Evolutionary conservation across 2,329 filamentous ascomycete species (phyloP).

Genomic region (Nectriaceae sp.): DNA sequence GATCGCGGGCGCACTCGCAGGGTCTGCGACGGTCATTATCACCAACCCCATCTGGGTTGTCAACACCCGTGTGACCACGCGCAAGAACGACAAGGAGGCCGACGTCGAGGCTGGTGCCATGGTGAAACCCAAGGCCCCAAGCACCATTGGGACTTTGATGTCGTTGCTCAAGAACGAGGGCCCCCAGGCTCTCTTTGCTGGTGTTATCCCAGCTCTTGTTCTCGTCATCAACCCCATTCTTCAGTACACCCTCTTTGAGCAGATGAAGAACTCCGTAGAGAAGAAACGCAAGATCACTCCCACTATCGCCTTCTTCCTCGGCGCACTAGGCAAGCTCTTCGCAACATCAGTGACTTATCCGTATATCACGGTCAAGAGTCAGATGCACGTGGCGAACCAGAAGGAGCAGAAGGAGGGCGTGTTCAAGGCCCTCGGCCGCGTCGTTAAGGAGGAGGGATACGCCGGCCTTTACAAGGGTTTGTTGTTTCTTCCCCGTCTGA

Average conservation of each 20-base stretch:
- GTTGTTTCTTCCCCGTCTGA: conserved; percentile 26
- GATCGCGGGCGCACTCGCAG: conserved; percentile 91
- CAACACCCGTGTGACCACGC: conserved; percentile 97
- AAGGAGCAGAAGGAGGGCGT: conserved; percentile 80
- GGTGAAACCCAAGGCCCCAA: conserved; percentile 55
- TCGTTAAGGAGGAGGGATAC: conserved; percentile 89
- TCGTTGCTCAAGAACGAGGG: conserved; percentile 83
- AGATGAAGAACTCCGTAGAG: conserved; percentile 91
- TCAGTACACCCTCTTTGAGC: conserved; percentile 98
- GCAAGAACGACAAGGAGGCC: conserved; percentile 60
- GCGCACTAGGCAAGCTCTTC: conserved; percentile 90
- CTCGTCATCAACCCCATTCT: conserved; percentile 97
- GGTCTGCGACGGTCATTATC: conserved; percentile 89
- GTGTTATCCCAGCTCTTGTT: conserved; percentile 88
- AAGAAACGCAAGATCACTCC: conserved; percentile 74
- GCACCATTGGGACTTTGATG: conserved; percentile 80
- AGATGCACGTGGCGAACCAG: conserved; percentile 87
- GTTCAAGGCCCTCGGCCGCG: conserved; percentile 73
- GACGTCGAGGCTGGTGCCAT: conserved; percentile 42
- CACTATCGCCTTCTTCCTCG: conserved; percentile 84
- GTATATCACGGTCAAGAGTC: conserved; percentile 98
- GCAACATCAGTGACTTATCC: conserved; percentile 95
- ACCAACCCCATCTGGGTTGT: conserved; percentile 99
- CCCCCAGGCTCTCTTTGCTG: conserved; percentile 80
- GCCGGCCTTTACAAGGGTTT: conserved; percentile 87